phyloP scores from a whole-genome alignment of 1,284 basidiomycete species.

The Takashimella tepidaria region DNA sequence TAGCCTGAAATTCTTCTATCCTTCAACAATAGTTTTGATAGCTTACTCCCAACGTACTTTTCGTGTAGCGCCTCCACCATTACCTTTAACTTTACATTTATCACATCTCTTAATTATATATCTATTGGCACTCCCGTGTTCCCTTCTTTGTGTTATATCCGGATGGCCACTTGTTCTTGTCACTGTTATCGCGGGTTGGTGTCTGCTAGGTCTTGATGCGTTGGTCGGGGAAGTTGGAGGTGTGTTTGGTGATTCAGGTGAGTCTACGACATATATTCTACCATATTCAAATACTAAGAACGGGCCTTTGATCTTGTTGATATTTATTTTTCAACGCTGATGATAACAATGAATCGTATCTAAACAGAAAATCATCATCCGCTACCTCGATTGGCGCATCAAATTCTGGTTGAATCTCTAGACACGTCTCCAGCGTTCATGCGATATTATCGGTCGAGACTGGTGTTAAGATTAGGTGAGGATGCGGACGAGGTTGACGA shows the following conservation, averaged over 20 bases:
- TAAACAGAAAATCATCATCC: constrained; percentile 43
- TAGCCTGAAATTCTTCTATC: no score
- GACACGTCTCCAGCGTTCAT: constrained; percentile 39
- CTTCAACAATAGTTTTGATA: neutral
- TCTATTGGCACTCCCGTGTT: constrained; percentile 37
- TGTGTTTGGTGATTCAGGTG: constrained; percentile 38
- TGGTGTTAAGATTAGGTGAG: constrained; percentile 30
- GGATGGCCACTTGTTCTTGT: constrained; percentile 30
- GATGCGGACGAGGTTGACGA: constrained; percentile 30
- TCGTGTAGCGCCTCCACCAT: constrained; percentile 36
- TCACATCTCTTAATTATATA: constrained; percentile 40
- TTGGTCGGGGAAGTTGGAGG: constrained; percentile 39
- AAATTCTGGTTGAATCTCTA: constrained; percentile 39
- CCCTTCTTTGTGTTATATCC: constrained; percentile 32
- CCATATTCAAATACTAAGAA: no score
- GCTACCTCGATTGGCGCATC: constrained; percentile 31
- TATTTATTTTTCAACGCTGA: neutral
- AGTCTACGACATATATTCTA: no score
- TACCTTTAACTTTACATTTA: constrained; percentile 40
- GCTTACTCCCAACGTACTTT: neutral
- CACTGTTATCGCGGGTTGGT: constrained; percentile 40
- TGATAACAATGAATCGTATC: no score
- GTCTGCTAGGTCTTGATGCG: constrained; percentile 40
- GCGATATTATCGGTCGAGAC: constrained; percentile 30
- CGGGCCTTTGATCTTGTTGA: no score